Evolutionary conservation across 371 early-diverging fungal species (phyloP).

Genomic region (Parasitella parasitica): DNA sequence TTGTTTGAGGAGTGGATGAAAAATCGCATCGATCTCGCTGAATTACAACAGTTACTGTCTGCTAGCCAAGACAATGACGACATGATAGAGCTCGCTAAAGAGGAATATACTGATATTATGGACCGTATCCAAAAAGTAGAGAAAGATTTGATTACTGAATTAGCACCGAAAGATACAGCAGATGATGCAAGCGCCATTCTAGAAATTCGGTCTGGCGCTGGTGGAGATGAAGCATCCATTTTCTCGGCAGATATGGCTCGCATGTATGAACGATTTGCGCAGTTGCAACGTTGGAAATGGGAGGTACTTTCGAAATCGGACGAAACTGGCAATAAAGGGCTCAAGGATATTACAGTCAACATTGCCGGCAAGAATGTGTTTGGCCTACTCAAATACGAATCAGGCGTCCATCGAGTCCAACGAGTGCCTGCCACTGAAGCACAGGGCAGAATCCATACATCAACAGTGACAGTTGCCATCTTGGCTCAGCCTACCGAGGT

Average conservation of each 20-base stretch:
- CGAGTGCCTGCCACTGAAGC: slow-evolving; percentile 83
- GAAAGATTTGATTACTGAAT: slow-evolving; percentile 40
- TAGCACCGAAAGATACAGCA: slow-evolving; percentile 64
- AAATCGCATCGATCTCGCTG: slow-evolving; percentile 24
- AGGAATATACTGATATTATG: slow-evolving; percentile 50
- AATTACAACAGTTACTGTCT: slow-evolving; percentile 30
- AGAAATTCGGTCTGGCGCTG: slow-evolving; percentile 82
- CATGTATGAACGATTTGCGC: slow-evolving; percentile 79
- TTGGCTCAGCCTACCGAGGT: slow-evolving; percentile 78
- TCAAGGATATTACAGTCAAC: slow-evolving; percentile 66
- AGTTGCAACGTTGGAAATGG: slow-evolving; percentile 69
- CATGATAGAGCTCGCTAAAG: slow-evolving; percentile 56
- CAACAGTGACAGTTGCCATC: slow-evolving; percentile 85
- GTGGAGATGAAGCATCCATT: slow-evolving; percentile 83
- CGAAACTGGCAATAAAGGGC: slow-evolving; percentile 54
- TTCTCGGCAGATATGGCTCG: slow-evolving; percentile 72
- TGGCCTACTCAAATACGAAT: slow-evolving; percentile 75
- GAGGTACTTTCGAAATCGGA: slow-evolving; percentile 55
- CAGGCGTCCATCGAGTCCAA: slow-evolving; percentile 84
- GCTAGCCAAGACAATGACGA: slow-evolving; percentile 37
- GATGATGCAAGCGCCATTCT: slow-evolving; percentile 77
- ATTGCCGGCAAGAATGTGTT: slow-evolving; percentile 74
- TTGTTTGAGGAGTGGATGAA: slow-evolving; percentile 43
- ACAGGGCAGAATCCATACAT: slow-evolving; percentile 84
- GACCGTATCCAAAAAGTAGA: slow-evolving; percentile 37